Conservation (phyloP, 805 yeast species). For the Metschnikowia henanensis region DNA sequence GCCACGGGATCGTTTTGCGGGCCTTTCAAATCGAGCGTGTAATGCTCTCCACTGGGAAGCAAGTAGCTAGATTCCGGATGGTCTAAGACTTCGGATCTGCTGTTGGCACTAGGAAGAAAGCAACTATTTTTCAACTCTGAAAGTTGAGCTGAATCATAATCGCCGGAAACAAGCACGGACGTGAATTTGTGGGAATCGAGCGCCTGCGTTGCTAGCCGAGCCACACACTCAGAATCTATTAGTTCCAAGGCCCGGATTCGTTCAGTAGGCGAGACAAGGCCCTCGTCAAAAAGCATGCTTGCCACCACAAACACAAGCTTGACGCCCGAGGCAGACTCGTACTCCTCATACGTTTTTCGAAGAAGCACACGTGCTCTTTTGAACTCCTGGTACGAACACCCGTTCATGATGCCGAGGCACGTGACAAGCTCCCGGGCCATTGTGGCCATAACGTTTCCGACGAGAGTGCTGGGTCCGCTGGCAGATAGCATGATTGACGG, state of each 20-base stretch:
- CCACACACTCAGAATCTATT: constrained; percentile 37
- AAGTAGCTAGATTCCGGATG: constrained; percentile 8
- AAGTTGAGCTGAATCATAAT: constrained; percentile 25
- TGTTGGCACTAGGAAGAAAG: too few species aligned
- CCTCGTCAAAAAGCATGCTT: constrained; percentile 53
- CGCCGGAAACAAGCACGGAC: constrained; percentile 54
- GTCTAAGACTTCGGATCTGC: too few species aligned
- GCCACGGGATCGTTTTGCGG: constrained; percentile 6
- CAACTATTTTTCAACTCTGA: background rate
- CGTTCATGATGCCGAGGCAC: constrained; percentile 12
- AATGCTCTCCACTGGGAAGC: constrained; percentile 1
- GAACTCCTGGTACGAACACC: constrained; percentile 34
- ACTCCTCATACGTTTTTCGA: constrained; percentile 46
- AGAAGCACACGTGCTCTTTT: constrained; percentile 46
- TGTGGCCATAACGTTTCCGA: constrained; percentile 30
- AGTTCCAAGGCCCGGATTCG: constrained; percentile 57
- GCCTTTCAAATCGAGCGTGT: background rate
- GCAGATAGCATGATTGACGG: constrained; percentile 52
- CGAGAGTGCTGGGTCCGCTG: constrained; percentile 50
- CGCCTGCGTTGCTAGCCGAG: constrained; percentile 27
- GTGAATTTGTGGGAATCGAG: constrained; percentile 29
- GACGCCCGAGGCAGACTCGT: constrained; percentile 46
- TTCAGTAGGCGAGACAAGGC: constrained; percentile 53
- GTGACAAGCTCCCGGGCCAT: constrained; percentile 33
- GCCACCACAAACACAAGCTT: constrained; percentile 50